Conservation (phyloP, 169 alveolate species). For the Plasmodium ovale region DNA sequence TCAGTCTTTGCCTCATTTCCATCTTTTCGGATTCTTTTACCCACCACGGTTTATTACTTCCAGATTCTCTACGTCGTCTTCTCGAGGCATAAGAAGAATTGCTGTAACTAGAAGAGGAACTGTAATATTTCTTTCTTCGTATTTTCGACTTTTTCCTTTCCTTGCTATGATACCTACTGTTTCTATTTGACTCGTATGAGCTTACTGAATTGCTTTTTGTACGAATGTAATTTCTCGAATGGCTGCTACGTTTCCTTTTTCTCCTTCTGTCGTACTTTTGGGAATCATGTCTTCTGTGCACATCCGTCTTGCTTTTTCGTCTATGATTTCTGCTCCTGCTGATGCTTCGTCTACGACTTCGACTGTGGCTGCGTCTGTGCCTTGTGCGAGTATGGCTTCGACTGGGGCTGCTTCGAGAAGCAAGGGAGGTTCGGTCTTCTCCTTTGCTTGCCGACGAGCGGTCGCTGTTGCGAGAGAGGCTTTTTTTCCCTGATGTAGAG, state of each 20-base stretch:
- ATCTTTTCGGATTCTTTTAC: slow-evolving; percentile 61
- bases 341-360: not conserved
- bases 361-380: not conserved
- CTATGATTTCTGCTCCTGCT: slow-evolving; percentile 4
- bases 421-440: not conserved
- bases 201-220: slow-evolving; percentile 28
- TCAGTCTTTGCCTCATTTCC: slow-evolving; percentile 60
- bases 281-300: not conserved
- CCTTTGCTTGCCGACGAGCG: not conserved
- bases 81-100: slow-evolving; percentile 28
- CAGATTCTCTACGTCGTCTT: slow-evolving; percentile 31
- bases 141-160: not conserved
- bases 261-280: not conserved
- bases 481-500: not conserved
- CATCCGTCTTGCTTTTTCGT: not conserved
- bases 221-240: slow-evolving; percentile 3
- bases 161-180: not conserved
- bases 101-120: slow-evolving; percentile 18
- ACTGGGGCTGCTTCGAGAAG: not conserved
- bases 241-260: slow-evolving; percentile 5
- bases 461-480: not conserved
- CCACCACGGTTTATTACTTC: slow-evolving; percentile 68
- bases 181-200: slow-evolving; percentile 21
- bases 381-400: not conserved
- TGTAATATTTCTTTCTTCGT: not conserved